phyloP scores from a whole-genome alignment of 78 protist species.

The Dictyostelium brefeldianum region DNA sequence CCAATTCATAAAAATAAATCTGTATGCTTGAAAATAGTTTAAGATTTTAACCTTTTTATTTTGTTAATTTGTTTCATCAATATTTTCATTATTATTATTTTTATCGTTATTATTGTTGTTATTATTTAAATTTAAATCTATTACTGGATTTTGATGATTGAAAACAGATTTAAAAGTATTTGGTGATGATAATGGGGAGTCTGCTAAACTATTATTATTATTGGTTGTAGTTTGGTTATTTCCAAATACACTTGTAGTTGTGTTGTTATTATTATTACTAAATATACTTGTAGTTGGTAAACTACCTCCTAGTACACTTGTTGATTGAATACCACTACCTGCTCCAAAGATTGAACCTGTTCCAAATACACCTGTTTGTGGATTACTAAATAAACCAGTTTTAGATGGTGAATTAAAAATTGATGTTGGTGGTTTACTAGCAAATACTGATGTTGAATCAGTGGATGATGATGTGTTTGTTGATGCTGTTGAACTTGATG shows the following conservation, averaged over 20 bases:
- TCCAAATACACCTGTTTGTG: background rate
- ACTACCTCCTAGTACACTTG: no score
- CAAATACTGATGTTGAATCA: no score
- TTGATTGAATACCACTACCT: background rate
- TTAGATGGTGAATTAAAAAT: background rate
- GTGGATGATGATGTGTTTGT: background rate
- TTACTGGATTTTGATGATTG: background rate
- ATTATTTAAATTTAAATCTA: no score
- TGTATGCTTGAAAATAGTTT: no score
- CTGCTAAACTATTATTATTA: background rate
- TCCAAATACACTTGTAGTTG: background rate
- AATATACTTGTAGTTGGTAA: background rate
- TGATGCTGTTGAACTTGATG: background rate
- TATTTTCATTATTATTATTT: no score
- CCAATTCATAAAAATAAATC: no score
- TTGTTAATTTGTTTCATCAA: no score
- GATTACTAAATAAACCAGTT: background rate
- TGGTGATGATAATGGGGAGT: background rate
- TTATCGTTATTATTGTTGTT: no score
- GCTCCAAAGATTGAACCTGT: background rate
- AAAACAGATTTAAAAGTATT: background rate
- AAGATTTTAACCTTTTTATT: no score
- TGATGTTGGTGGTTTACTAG: background rate
- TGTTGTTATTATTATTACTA: background rate
- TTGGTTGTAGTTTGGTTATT: background rate